These are phyloP conservation scores for Trichoderma erinaceum DNA, from an alignment of 495 filamentous ascomycete species.

Conservation along the genomic window DNA sequence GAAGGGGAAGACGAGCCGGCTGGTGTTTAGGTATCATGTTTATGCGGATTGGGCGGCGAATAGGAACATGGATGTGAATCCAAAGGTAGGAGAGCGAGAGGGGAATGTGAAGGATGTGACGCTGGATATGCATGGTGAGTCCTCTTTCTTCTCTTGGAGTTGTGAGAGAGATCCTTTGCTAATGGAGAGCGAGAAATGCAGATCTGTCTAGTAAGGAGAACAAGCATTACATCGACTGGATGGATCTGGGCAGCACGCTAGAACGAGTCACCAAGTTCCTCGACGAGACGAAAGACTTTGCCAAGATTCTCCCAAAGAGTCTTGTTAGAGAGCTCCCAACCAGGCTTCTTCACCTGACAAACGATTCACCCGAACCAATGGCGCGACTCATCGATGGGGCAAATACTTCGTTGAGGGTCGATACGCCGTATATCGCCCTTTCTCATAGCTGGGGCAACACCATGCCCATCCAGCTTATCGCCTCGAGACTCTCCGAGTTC, in stretches of 20 bases:
- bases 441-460: constrained; percentile 1
- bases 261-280: not conserved
- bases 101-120: constrained; percentile 5
- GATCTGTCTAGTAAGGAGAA: not conserved
- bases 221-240: not conserved
- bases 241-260: not conserved
- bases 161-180: not conserved
- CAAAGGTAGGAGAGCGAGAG: not conserved
- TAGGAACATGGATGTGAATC: constrained; percentile 3
- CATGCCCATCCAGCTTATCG: not conserved
- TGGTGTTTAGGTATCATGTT: constrained; percentile 1
- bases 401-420: not conserved
- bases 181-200: not conserved
- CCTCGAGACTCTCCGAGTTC: not conserved
- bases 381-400: not conserved
- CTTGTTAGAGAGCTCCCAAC: constrained; percentile 2
- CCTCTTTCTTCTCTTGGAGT: not conserved
- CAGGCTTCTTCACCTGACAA: not conserved
- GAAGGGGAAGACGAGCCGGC: not conserved
- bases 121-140: constrained; percentile 10
- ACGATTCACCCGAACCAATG: not conserved
- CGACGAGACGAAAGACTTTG: not conserved
- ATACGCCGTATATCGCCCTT: not conserved
- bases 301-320: not conserved
- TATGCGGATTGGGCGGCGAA: constrained; percentile 4